Evolutionary conservation across 129 eudicot genomes (phyloP).

Genomic region (Smallanthus sonchifolius): DNA sequence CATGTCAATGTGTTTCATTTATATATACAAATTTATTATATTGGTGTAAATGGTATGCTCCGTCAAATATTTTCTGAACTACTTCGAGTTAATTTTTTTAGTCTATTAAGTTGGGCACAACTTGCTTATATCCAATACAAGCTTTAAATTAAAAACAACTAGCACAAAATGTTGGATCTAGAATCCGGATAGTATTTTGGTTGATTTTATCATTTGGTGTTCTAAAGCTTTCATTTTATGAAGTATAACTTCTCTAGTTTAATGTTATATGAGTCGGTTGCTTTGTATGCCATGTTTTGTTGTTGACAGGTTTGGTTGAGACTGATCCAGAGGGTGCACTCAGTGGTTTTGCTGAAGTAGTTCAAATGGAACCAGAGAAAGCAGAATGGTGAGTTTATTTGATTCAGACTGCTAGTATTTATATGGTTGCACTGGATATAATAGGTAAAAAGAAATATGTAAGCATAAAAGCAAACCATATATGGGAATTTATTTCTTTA

Average conservation of each 20-base stretch:
- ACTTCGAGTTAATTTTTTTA: background rate
- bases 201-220: constrained; percentile 5
- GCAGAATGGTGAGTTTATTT: constrained; percentile 79
- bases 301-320: constrained; percentile 76
- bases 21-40: background rate
- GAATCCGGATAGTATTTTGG: background rate
- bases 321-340: constrained; percentile 96
- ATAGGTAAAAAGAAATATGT: background rate
- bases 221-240: background rate
- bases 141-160: background rate
- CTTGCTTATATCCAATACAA: background rate
- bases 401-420: background rate
- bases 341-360: constrained; percentile 94
- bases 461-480: background rate
- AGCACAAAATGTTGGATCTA: constrained; percentile 1
- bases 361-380: constrained; percentile 95
- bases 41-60: background rate
- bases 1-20: background rate
- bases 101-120: background rate
- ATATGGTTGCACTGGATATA: background rate
- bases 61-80: background rate
- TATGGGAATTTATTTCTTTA: background rate
- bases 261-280: background rate
- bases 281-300: constrained; percentile 8
- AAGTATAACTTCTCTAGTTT: background rate